Base-by-base conservation (phyloP, 495 filamentous ascomycete species). In the Bryoglossum gracile region DNA sequence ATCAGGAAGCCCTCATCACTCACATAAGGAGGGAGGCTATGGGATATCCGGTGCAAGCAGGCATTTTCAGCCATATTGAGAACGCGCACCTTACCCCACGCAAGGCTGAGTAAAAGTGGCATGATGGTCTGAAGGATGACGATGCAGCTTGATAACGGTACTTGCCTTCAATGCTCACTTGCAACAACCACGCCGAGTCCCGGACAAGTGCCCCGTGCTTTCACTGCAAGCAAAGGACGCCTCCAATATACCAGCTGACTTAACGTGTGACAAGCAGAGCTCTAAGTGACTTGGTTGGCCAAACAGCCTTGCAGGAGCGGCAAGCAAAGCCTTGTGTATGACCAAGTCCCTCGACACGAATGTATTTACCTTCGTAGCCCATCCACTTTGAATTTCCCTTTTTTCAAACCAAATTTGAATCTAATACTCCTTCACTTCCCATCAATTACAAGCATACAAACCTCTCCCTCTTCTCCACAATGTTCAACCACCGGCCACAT, bases 101-200 rank as follows among this genome's bases (percentile, higher is more conserved):
- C 46, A 21, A 48, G 46, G 46, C 46, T 41, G 41, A 48, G 38
- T 23, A 9, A 17, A 48, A 39, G 46, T 48, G 46, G 46, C 46
- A 19, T 48, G 46, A 48, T 23, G 23, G 40, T 26, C n/a, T 47
- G 10, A 26, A 18, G 41, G 22, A 2, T 45, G 10, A 45, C n/a
- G 19, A 16, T 32, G 22, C 3, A 43, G 22, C 13, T 43, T 14
- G 6, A 16, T 6, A n/a, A n/a, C 5, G 8, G 8, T 4, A 30
- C 16, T 45, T 45, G 42, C 42, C 42, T 32, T 16, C 42, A 11
- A 4, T 8, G 17, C n/a, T n/a, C n/a, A n/a, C n/a, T n/a, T n/a
- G n/a, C n/a, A n/a, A n/a, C n/a, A n/a, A n/a, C n/a, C 17, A 39
- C 25, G 46, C 35, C 36, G 46, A 19, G 13, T 41, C 46, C 46